Base-by-base conservation (phyloP, 179 eudicot genomes). In the Sideroxylon spinosum region DNA sequence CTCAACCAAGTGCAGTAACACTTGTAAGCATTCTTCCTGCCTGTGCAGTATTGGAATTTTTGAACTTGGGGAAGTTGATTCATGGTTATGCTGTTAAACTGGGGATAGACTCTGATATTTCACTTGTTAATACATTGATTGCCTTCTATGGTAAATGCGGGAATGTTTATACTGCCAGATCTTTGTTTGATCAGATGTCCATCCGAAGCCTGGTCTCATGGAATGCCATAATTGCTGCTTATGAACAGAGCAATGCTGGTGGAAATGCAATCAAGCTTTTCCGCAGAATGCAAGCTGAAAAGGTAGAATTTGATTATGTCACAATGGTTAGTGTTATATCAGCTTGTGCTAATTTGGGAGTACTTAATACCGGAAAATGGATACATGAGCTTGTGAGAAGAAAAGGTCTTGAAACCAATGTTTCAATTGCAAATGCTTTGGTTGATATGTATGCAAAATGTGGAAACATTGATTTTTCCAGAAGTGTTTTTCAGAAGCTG, bases 391-490 rank as follows among this genome's bases (percentile, higher is more conserved):
- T 82, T 48, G 81, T 82, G 22, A 79, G 72, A 56, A 68, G 26
- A 23, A 75, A 71, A 71, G 79, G 82, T 71, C 61, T 79, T 9
- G 85, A 79, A 64, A 64, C 76, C 29, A 79, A 79, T 75, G 78
- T 76, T 83, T 49, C 80, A 0, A 50, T 83, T 28, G 2, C 74
- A 73, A 93, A 93, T 87, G 85, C 91, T 60, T 68, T 90, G 32
- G 88, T 90, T 32, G 89, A 88, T 81, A 90, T 90, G 93, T 90
- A 88, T 80, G 91, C 93, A 17, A 90, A 90, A 82, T 81, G 88
- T 68, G 81, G 82, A 80, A 73, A 75, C 20, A 65, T 80, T 71
- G 78, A 73, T 68, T 72, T 66, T 67, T 83, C 83, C 11, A 67
- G 23, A 16, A 59, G 25, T 59, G 76, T 80, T 46, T 83, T 83